Evolutionary conservation across 1,284 basidiomycete genomes (phyloP), one percentile per base, ranked within the genome.

Genomic region (Vanrija humicola): DNA sequence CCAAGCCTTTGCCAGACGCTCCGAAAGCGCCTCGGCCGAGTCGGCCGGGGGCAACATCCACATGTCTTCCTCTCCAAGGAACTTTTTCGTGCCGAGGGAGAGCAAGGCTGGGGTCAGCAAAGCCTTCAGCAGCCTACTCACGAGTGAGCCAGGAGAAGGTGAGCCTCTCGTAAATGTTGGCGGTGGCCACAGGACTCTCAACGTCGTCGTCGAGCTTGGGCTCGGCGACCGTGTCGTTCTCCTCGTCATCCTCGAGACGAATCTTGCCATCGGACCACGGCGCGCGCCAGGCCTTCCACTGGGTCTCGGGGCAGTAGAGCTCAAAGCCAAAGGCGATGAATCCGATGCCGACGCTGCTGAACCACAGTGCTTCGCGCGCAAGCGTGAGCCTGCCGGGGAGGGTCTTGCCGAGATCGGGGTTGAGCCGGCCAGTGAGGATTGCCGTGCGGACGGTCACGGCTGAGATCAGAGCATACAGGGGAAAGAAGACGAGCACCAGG

Each of bases 401-500:
- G 1, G 65, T 53, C 8, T 67, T 45, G 16, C 58, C 59, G 10
- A 70, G 61, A 14, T 54, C 28, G 5, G 38, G 44, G n/a, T 62
- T 61, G 25, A 73, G 58, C 4, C 63, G 57, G 5, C 71, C 72
- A 10, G 68, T 66, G 49, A 72, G 57, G 29, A 82, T 65, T 43
- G 80, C 68, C 0, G 90, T 89, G 5, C 89, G 82, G 0, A 85
- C 77, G 81, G 86, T 85, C 23, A 90, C 71, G 5, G 78, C 67
- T 1, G 84, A 68, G 0, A 79, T 77, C 19, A 82, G 28, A 10
- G 83, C 54, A 65, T 92, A 90, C 4, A 82, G 50, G 0, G 92
- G 88, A 87, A 89, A 95, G 75, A 90, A 93, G 49, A 95, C 76
- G 21, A 97, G 82, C 26, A 93, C 77, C 21, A 85, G 73, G 0